Percentiles rank a stretch among this genome's conserved stretches.
Conservation (phyloP, 1,284 basidiomycete genomes). For the Ganoderma sp. region DNA sequence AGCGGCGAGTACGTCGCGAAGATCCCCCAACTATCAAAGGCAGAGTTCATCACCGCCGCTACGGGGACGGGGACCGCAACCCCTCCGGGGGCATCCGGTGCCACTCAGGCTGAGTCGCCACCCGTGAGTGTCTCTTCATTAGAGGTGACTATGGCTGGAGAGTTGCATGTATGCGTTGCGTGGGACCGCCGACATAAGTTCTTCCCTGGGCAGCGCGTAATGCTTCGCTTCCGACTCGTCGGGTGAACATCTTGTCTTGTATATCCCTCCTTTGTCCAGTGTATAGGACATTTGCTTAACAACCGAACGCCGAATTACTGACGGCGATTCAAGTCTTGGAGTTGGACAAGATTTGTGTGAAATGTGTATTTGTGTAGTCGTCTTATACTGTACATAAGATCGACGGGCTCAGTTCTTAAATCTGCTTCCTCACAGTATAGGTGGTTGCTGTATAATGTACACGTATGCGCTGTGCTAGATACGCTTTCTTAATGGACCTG, state of each 20-base stretch:
- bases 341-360: not conserved
- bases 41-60: not conserved
- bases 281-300: not conserved
- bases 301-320: not conserved
- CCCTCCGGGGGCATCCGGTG: conserved; percentile 30
- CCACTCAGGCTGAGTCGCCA: not conserved
- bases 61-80: conserved; percentile 24
- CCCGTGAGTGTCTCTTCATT: not conserved
- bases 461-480: not conserved
- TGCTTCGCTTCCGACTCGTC: conserved; percentile 57
- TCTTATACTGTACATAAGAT: too few species aligned
- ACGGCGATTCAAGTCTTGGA: not conserved
- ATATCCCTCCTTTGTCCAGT: not conserved
- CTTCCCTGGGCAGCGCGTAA: conserved; percentile 56
- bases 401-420: not conserved
- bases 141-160: conserved; percentile 47
- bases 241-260: conserved; percentile 35
- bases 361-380: not conserved
- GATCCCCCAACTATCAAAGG: conserved; percentile 10
- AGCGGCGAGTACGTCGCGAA: conserved; percentile 16
- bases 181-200: conserved; percentile 56
- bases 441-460: not conserved
- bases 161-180: conserved; percentile 56
- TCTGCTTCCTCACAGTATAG: not conserved
- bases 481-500: not conserved